Base-by-base conservation (phyloP, 495 filamentous ascomycete species). In the Aspergillus nanangensis region DNA sequence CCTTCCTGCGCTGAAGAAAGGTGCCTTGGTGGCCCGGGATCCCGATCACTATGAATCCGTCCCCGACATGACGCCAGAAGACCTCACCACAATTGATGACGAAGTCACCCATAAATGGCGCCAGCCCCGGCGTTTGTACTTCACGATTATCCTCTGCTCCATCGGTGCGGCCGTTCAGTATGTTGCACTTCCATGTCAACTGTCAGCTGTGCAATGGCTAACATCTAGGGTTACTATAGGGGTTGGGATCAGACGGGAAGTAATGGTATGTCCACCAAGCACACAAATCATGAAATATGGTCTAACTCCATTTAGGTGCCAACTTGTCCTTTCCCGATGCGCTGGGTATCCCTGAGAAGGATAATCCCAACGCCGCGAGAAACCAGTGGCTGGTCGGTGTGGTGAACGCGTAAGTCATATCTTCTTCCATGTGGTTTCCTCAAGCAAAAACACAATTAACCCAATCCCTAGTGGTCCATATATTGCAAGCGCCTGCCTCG, bases 161-260 rank as follows among this genome's bases (percentile, higher is more conserved):
- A 78, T 89, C 38, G 85, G 79, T 21, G 85, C 85, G 38, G 82
- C 82, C 7, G 79, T 85, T 3, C 83, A 87, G 65, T 71, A 67
- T 40, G 69, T 64, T 22, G 2, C 29, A 4, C 14, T 18, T 10
- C 19, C 25, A 11, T 7, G 5, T 29, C 11, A n/a, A n/a, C n/a
- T n/a, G n/a, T n/a, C n/a, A n/a, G n/a, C n/a, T n/a, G 25, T 5
- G 25, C 7, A 29, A 41, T n/a, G n/a, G n/a, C 23, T 3, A 1
- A 21, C 27, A 8, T 36, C 34, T 36, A 36, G 14, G 7, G 8
- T 5, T 39, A 8, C 11, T 36, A 45, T 40, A 72, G 68, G 46
- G 79, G 78, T 22, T 86, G 81, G 82, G 83, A 86, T 57, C 81
- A 86, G 51, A 84, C 83, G n/a, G 82, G 82, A n/a, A 80, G 78